Evolutionary conservation across 2,329 filamentous ascomycete genomes (phyloP).

Genomic region (Pseudogymnoascus sp.): DNA sequence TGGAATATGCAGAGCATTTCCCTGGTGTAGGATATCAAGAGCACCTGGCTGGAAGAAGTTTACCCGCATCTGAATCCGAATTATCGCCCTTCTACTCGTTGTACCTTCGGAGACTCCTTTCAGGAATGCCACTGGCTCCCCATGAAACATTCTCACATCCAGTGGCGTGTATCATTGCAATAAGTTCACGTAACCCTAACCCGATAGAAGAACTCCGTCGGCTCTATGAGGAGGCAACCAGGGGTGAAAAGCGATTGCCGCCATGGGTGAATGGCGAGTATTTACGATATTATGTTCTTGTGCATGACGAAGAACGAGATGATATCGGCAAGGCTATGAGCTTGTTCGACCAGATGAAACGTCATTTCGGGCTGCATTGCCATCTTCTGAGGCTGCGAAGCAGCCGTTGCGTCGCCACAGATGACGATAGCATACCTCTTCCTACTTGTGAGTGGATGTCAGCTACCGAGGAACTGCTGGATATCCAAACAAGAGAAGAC

Average conservation of each 20-base stretch:
- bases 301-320: conserved; percentile 93
- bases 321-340: conserved; percentile 85
- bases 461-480: conserved; percentile 72
- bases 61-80: background rate
- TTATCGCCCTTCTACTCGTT: conserved; percentile 77
- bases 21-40: conserved; percentile 24
- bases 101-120: conserved; percentile 77
- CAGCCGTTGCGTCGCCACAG: conserved; percentile 76
- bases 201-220: conserved; percentile 83
- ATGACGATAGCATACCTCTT: conserved; percentile 80
- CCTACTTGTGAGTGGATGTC: conserved; percentile 85
- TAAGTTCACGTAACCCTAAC: conserved; percentile 76
- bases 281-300: conserved; percentile 88
- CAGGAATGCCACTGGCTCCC: conserved; percentile 66
- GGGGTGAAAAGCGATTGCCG: conserved; percentile 66
- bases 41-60: conserved; percentile 27
- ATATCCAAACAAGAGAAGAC: conserved; percentile 61
- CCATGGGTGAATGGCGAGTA: conserved; percentile 88
- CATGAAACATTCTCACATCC: conserved; percentile 95
- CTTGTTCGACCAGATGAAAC: conserved; percentile 97
- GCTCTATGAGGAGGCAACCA: conserved; percentile 78
- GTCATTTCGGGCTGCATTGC: conserved; percentile 93
- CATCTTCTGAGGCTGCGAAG: conserved; percentile 83
- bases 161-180: conserved; percentile 88
- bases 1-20: conserved; percentile 62